Evolutionary conservation across 768 basidiomycete species (phyloP).

Genomic region (Lyophyllum shimeji): DNA sequence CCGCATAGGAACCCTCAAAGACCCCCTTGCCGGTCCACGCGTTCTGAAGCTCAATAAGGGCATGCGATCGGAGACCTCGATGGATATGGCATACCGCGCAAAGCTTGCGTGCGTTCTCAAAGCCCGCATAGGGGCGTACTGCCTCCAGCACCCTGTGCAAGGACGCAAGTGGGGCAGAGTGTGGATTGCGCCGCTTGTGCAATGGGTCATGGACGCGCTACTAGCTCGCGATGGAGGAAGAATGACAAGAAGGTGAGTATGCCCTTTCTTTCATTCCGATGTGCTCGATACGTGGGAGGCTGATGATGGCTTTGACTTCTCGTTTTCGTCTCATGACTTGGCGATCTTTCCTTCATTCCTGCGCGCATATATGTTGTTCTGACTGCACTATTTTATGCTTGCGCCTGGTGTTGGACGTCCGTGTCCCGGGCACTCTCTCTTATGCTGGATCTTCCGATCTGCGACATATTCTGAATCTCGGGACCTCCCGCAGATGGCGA

Average conservation of each 20-base stretch:
- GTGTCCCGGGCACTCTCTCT: too few relatives aligned
- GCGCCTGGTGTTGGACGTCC: too few relatives aligned
- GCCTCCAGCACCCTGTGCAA: constrained; percentile 4
- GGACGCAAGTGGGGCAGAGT: constrained; percentile 9
- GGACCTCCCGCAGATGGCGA: not conserved
- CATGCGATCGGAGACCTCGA: not conserved
- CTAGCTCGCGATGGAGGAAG: not conserved
- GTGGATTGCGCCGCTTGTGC: constrained; percentile 6
- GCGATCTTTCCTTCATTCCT: too few relatives aligned
- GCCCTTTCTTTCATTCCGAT: too few relatives aligned
- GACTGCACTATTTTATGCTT: too few relatives aligned
- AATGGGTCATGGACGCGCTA: constrained; percentile 6
- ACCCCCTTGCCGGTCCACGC: not conserved
- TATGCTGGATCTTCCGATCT: too few relatives aligned
- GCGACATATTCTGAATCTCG: not conserved
- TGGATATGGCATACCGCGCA: not conserved
- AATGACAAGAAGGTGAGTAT: not conserved
- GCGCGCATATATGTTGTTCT: too few relatives aligned
- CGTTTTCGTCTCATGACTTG: not conserved
- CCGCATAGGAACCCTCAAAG: too few relatives aligned
- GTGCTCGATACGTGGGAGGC: too few relatives aligned
- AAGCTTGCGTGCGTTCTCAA: constrained; percentile 6
- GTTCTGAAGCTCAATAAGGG: not conserved
- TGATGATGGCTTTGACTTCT: not conserved
- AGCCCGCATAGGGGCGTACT: constrained; percentile 3